phyloP scores from a whole-genome alignment of 1,284 basidiomycete species.

The Sporisorium graminicola region DNA sequence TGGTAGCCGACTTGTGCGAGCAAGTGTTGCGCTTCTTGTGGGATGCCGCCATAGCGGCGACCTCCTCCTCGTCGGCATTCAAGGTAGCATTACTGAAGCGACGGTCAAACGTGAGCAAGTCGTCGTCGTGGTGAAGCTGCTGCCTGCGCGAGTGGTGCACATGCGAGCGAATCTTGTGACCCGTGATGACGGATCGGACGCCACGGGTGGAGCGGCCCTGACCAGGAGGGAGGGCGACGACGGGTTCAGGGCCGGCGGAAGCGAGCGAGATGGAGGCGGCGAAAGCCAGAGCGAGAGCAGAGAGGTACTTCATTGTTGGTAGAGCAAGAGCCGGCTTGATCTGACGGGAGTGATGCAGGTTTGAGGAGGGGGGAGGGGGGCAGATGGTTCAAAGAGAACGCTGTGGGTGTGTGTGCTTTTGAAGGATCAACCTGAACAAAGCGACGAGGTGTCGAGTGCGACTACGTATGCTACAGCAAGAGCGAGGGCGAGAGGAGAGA shows the following conservation, averaged over 20 bases:
- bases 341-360: too few relatives aligned
- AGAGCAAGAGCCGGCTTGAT: slow-evolving; percentile 4
- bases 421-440: slow-evolving; percentile 3
- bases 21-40: slow-evolving; percentile 48
- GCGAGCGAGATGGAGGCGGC: slow-evolving; percentile 35
- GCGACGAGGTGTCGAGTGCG: not conserved
- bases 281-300: slow-evolving; percentile 48
- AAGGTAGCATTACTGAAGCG: slow-evolving; percentile 35
- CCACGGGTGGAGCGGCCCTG: slow-evolving; percentile 47
- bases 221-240: slow-evolving; percentile 41
- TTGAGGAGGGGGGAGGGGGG: too few relatives aligned
- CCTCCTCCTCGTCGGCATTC: slow-evolving; percentile 40
- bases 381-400: not conserved
- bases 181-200: slow-evolving; percentile 54
- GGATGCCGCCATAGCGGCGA: slow-evolving; percentile 24
- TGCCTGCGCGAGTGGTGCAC: slow-evolving; percentile 48
- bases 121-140: slow-evolving; percentile 18
- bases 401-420: not conserved
- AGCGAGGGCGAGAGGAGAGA: slow-evolving; percentile 6
- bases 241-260: slow-evolving; percentile 30
- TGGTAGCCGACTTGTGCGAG: slow-evolving; percentile 27
- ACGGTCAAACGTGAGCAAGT: slow-evolving; percentile 20
- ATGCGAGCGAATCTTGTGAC: slow-evolving; percentile 55
- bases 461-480: not conserved
- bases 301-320: slow-evolving; percentile 47